These are phyloP conservation scores for Jimgerdemannia lactiflua DNA, from an alignment of 192 early-diverging fungal species.

Conservation along the genomic window DNA sequence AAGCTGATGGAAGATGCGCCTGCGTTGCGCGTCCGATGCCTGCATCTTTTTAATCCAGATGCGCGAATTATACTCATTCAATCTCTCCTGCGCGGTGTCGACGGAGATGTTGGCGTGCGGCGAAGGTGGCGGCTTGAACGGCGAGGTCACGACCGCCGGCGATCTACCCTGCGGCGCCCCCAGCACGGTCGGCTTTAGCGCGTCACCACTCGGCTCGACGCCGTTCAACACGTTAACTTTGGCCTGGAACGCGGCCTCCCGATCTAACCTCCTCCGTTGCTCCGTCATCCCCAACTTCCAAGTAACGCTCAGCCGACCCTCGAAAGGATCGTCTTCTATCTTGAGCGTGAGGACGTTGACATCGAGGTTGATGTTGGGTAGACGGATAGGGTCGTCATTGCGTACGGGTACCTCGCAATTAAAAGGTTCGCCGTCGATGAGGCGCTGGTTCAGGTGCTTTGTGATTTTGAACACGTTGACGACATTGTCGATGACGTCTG, in stretches of 20 bases:
- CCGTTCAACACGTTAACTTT: slow-evolving; percentile 19
- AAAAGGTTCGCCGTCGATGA: slow-evolving; percentile 20
- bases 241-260: slow-evolving; percentile 33
- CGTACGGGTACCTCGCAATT: slow-evolving; percentile 14
- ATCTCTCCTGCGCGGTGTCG: slow-evolving; percentile 17
- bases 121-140: slow-evolving; percentile 6
- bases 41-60: slow-evolving; percentile 29
- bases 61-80: slow-evolving; percentile 29
- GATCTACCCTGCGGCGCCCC: not conserved
- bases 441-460: slow-evolving; percentile 17
- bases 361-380: slow-evolving; percentile 23
- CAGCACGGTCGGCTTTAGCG: not conserved
- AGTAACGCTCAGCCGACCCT: slow-evolving; percentile 26
- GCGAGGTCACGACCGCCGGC: not conserved
- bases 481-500: slow-evolving; percentile 31
- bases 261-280: slow-evolving; percentile 26
- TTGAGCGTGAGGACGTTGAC: slow-evolving; percentile 28
- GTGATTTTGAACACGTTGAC: slow-evolving; percentile 27
- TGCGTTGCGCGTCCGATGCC: not conserved
- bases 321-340: slow-evolving; percentile 46
- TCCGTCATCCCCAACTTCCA: slow-evolving; percentile 33
- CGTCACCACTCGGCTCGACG: not conserved
- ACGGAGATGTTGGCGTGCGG: slow-evolving; percentile 7
- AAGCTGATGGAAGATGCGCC: not conserved
- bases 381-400: slow-evolving; percentile 16